Evolutionary conservation across 2,329 filamentous ascomycete genomes (phyloP).

Genomic region (Lachnellula arida): DNA sequence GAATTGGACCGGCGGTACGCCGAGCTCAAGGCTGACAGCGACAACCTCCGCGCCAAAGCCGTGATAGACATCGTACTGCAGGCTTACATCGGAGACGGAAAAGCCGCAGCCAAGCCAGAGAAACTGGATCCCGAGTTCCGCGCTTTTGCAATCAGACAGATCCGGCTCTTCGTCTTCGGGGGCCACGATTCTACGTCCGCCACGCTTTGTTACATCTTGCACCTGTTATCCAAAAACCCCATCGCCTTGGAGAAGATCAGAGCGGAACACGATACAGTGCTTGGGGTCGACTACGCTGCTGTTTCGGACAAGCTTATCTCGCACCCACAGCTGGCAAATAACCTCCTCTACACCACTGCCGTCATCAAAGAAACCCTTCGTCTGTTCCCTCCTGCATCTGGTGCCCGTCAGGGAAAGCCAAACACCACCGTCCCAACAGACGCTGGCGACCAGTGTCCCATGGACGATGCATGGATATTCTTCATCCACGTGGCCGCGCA

Average conservation of each 20-base stretch:
- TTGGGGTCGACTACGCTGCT: slow-evolving; percentile 8
- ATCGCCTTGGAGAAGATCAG: slow-evolving; percentile 6
- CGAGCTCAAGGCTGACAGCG: not conserved
- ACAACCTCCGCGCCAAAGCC: slow-evolving; percentile 5
- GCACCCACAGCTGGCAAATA: slow-evolving; percentile 15
- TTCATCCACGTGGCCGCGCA: slow-evolving; percentile 27
- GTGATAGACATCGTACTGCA: slow-evolving; percentile 20
- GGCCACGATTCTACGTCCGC: slow-evolving; percentile 20
- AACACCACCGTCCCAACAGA: slow-evolving; percentile 11
- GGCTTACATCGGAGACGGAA: slow-evolving; percentile 8
- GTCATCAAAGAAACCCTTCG: slow-evolving; percentile 21
- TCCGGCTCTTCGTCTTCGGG: slow-evolving; percentile 20
- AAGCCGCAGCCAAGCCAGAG: not conserved
- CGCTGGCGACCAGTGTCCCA: slow-evolving; percentile 15
- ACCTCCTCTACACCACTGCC: slow-evolving; percentile 17
- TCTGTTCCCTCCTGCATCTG: slow-evolving; percentile 15
- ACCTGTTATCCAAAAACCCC: slow-evolving; percentile 13
- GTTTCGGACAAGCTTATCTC: slow-evolving; percentile 4
- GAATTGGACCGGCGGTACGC: slow-evolving; percentile 18
- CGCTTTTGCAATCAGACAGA: slow-evolving; percentile 8
- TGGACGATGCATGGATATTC: slow-evolving; percentile 10
- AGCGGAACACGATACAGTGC: slow-evolving; percentile 18
- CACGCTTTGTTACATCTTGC: slow-evolving; percentile 11
- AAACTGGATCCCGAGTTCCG: slow-evolving; percentile 6
- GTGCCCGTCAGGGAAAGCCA: slow-evolving; percentile 10